Evolutionary conservation across 768 basidiomycete genomes (phyloP).

Genomic region (Amanita rimosa): DNA sequence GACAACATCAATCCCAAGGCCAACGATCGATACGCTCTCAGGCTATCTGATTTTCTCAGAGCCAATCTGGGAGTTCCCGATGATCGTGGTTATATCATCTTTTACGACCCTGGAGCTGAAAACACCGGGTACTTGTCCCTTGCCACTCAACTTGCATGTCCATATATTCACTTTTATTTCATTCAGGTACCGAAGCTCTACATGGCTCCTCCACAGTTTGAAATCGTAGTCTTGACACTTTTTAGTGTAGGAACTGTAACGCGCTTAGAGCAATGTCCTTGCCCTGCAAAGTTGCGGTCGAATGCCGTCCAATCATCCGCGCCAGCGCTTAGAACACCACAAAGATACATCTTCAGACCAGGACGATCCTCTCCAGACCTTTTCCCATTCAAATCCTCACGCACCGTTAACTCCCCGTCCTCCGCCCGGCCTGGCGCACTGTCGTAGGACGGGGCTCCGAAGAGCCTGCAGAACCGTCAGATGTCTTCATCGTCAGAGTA

Average conservation of each 20-base stretch:
- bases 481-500: constrained; percentile 68
- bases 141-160: neutral
- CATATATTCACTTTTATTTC: neutral
- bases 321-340: neutral
- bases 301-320: neutral
- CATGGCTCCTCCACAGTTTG: neutral
- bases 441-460: constrained; percentile 60
- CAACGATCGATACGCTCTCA: constrained; percentile 44
- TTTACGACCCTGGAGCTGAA: constrained; percentile 40
- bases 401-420: too few species aligned
- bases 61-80: constrained; percentile 37
- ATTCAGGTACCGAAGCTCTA: neutral
- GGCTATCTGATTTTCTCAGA: constrained; percentile 42
- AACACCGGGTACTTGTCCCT: neutral
- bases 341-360: neutral
- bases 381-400: neutral
- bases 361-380: neutral
- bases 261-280: neutral
- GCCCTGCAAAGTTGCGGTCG: neutral
- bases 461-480: constrained; percentile 85
- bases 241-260: neutral
- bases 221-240: too few species aligned
- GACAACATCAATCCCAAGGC: constrained; percentile 36
- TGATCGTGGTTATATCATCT: constrained; percentile 51
- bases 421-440: constrained; percentile 61